Conservation (phyloP, 2,329 filamentous ascomycete genomes). For the Pseudogymnoascus sp. region DNA sequence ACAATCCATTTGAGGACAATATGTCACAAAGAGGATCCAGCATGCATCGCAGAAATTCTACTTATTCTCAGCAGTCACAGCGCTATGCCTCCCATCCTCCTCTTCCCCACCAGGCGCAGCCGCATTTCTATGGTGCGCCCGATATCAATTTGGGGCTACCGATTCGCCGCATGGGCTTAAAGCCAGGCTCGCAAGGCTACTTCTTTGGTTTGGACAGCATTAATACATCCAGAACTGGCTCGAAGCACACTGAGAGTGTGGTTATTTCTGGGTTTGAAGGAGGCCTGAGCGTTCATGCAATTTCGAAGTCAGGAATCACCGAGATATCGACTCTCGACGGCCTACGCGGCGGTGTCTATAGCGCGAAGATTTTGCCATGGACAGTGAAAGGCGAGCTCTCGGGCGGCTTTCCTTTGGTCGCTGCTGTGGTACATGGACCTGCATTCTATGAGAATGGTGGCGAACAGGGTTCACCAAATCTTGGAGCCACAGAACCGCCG, state of each 20-base stretch:
- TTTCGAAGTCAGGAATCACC: slow-evolving; percentile 66
- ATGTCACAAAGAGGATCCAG: slow-evolving; percentile 37
- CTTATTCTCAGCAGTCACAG: slow-evolving; percentile 42
- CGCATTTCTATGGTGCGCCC: slow-evolving; percentile 70
- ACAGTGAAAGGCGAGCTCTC: slow-evolving; percentile 43
- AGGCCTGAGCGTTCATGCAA: slow-evolving; percentile 65
- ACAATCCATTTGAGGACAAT: slow-evolving; percentile 40
- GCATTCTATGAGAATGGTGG: slow-evolving; percentile 35
- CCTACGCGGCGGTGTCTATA: slow-evolving; percentile 69
- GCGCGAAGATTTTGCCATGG: slow-evolving; percentile 77
- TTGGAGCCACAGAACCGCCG: slow-evolving; percentile 13
- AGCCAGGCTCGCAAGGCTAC: slow-evolving; percentile 62
- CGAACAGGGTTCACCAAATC: slow-evolving; percentile 14
- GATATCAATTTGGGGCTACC: slow-evolving; percentile 59
- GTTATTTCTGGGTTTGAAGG: slow-evolving; percentile 75
- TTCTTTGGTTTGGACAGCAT: slow-evolving; percentile 77
- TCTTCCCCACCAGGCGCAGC: slow-evolving; percentile 65
- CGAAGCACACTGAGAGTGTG: slow-evolving; percentile 48
- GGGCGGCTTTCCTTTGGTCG: slow-evolving; percentile 63
- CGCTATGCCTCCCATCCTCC: slow-evolving; percentile 51
- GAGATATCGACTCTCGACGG: slow-evolving; percentile 65
- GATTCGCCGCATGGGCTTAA: slow-evolving; percentile 45
- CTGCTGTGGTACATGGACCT: slow-evolving; percentile 73
- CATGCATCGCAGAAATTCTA: slow-evolving; percentile 41
- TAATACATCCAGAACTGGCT: slow-evolving; percentile 32